Base-by-base conservation (phyloP, 208 protist genomes). In the Leishmania aethiopica region DNA sequence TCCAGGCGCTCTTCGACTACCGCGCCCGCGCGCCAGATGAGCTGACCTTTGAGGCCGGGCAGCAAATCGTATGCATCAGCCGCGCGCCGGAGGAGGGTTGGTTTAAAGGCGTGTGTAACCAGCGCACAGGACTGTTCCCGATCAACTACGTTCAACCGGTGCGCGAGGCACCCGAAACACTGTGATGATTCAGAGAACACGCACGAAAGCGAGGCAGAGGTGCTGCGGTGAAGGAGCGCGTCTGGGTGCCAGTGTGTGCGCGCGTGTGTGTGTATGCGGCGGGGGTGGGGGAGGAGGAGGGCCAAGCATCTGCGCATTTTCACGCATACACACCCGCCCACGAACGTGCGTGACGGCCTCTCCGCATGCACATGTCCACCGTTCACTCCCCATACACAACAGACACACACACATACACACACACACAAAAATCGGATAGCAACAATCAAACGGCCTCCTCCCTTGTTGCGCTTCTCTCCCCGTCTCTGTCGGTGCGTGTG, bases 51-150 rank as follows among this genome's bases (percentile, higher is more conserved):
- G 90, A 91, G 73, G 85, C 88, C 19, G 90, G 90, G 17, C 91
- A 95, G 66, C 66, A 85, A 35, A 95, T 98, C 84, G 86, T 97
- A 22, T 96, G 92, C 45, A 88, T 96, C n/a, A 90, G 88, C 45
- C 88, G 90, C 35, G 90, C 89, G 8, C 84, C 86, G 53, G 95
- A 98, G 85, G 95, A 97, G 85, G 95, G 95, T n/a, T 98, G 95
- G 94, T 96, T 97, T 80, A 91, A 90, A 53, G 95, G 95, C 28
- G 89, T 98, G 22, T 96, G 92, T 81, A 94, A 96, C 78, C 94
- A 98, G 86, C 92, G 95, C n/a, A 95, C 88, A 2, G 95, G 95
- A 1, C 81, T 98, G 51, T 97, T 97, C 76, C 95, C 95, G 3
- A 93, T 95, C 79, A 98, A 98, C 83, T 98, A 98, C 80, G 94